Evolutionary conservation across 495 filamentous ascomycete genomes (phyloP).

Genomic region (Penicillium pulvis): DNA sequence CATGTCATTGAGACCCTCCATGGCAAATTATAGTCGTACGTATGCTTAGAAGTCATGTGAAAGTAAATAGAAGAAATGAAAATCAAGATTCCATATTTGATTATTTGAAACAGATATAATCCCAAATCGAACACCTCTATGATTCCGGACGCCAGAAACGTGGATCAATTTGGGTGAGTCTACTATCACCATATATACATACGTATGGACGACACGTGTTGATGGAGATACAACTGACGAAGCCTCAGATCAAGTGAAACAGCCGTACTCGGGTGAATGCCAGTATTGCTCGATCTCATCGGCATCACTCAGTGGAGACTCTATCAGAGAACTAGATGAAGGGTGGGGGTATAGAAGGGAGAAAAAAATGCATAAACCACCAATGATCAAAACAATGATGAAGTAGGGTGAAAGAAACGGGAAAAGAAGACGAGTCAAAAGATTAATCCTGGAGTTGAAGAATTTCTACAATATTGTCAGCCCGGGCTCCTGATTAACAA

Average conservation of each 20-base stretch:
- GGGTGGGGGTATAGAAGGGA: background rate
- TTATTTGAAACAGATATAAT: background rate
- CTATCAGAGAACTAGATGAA: background rate
- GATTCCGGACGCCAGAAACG: background rate
- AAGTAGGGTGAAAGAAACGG: background rate
- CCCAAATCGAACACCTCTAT: background rate
- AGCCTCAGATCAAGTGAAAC: background rate
- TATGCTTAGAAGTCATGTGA: background rate
- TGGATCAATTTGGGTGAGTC: background rate
- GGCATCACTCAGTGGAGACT: background rate
- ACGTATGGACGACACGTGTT: background rate
- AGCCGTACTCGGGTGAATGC: background rate
- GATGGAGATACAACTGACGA: background rate
- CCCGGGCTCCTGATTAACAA: background rate
- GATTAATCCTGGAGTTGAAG: slow-evolving; percentile 19
- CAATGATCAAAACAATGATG: background rate
- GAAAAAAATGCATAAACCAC: background rate
- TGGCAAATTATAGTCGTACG: background rate
- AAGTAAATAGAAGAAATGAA: background rate
- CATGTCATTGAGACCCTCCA: background rate
- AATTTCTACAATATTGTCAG: slow-evolving; percentile 34
- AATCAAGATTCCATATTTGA: background rate
- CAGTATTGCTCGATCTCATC: background rate
- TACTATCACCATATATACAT: slow-evolving; percentile 1
- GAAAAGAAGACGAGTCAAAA: background rate